Conservation (phyloP, 1,284 basidiomycete species). For the Nidula niveotomentosa region DNA sequence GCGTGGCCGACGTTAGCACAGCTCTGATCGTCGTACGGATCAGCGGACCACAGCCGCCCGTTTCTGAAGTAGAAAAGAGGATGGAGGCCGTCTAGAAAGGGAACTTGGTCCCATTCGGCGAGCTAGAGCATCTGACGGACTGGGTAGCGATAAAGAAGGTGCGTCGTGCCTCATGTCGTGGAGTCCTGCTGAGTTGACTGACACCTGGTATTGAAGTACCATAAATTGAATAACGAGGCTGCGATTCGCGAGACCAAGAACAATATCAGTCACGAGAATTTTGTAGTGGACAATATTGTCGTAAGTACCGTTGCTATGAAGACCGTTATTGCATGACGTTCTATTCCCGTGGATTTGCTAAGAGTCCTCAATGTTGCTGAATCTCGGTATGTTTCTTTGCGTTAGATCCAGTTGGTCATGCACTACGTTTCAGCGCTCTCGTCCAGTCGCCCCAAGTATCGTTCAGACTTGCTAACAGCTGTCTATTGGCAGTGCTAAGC, state of each 20-base stretch:
- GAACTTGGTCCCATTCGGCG: constrained; percentile 41
- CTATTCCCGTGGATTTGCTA: too few species aligned
- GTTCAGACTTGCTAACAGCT: too few species aligned
- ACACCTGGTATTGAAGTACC: constrained; percentile 45
- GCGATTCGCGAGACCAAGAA: constrained; percentile 39
- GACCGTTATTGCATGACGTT: constrained; percentile 46
- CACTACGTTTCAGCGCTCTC: too few species aligned
- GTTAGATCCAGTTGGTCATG: too few species aligned
- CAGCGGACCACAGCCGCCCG: constrained; percentile 32
- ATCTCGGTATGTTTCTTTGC: too few species aligned
- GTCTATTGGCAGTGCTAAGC: too few species aligned
- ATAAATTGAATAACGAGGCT: constrained; percentile 68
- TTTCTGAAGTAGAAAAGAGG: constrained; percentile 35
- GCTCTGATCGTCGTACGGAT: constrained; percentile 78
- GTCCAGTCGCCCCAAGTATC: too few species aligned
- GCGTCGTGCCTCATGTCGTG: constrained; percentile 11
- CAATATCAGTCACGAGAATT: constrained; percentile 36
- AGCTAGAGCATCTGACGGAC: constrained; percentile 57
- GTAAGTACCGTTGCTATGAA: constrained; percentile 82
- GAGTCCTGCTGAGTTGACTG: not conserved
- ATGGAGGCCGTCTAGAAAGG: constrained; percentile 66
- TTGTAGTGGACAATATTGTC: constrained; percentile 64
- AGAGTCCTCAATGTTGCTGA: too few species aligned
- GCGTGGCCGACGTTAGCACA: constrained; percentile 68
- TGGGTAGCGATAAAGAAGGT: constrained; percentile 78